Evolutionary conservation across 2,329 filamentous ascomycete genomes (phyloP).

Genomic region (Claviceps purpurea): DNA sequence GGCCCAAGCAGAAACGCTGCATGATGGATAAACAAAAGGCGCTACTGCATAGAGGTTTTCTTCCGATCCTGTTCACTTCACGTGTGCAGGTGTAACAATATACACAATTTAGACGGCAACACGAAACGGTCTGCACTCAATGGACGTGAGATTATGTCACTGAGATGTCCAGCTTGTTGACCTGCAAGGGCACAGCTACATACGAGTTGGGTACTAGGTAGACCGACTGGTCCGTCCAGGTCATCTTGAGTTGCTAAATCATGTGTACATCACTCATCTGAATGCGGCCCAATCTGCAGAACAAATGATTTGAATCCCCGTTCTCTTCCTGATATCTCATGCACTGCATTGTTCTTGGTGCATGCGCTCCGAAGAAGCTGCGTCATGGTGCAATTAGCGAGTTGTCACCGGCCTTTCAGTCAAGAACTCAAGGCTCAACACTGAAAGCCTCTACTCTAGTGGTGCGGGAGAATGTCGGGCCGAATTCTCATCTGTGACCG

Average conservation of each 20-base stretch:
- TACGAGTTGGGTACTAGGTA: not conserved
- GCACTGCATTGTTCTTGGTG: not conserved
- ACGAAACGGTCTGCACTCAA: not conserved
- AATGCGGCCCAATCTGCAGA: not conserved
- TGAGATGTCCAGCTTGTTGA: not conserved
- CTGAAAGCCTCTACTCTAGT: not conserved
- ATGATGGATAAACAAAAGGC: slow-evolving; percentile 22
- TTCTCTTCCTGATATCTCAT: not conserved
- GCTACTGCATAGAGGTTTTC: slow-evolving; percentile 37
- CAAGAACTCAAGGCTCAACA: too few species aligned
- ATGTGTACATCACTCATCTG: not conserved
- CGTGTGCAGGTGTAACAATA: slow-evolving; percentile 43
- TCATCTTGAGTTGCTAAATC: not conserved
- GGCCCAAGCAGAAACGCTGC: slow-evolving; percentile 20
- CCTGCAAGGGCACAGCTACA: not conserved
- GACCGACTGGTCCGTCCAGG: not conserved
- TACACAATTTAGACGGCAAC: slow-evolving; percentile 31
- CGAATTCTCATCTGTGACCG: not conserved
- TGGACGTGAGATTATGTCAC: not conserved
- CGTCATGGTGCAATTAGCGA: not conserved
- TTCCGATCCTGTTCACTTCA: slow-evolving; percentile 29
- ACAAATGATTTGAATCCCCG: not conserved
- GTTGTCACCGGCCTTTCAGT: not conserved
- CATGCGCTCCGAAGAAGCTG: not conserved
- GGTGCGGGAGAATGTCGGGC: slow-evolving; percentile 1